Evolutionary conservation across 1,284 basidiomycete genomes (phyloP).

Genomic region (Apiotrichum laibachii): DNA sequence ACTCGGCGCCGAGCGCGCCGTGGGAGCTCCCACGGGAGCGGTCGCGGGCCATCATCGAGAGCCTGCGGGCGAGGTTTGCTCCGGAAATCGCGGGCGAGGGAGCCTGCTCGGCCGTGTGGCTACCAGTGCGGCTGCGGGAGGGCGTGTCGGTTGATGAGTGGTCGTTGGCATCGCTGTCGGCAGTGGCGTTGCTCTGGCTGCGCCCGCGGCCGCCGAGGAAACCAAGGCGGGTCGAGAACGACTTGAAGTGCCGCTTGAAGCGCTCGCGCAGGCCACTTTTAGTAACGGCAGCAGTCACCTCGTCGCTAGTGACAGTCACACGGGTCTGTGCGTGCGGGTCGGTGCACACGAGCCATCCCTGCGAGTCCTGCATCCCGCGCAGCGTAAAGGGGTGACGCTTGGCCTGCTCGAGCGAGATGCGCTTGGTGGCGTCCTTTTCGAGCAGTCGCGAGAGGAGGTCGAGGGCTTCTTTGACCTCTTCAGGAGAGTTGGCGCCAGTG

Average conservation of each 20-base stretch:
- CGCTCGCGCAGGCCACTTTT: slow-evolving; percentile 40
- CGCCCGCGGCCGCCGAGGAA: slow-evolving; percentile 30
- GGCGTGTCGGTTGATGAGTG: slow-evolving; percentile 7
- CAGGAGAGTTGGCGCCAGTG: slow-evolving; percentile 55
- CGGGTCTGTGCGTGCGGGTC: slow-evolving; percentile 61
- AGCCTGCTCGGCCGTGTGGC: slow-evolving; percentile 10
- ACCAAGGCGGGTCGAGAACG: slow-evolving; percentile 35
- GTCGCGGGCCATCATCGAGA: slow-evolving; percentile 11
- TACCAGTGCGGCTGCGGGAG: slow-evolving; percentile 7
- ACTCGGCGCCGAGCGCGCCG: slow-evolving; percentile 7
- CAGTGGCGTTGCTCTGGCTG: slow-evolving; percentile 35
- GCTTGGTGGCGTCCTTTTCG: slow-evolving; percentile 73
- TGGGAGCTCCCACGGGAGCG: neutral
- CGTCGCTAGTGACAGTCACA: slow-evolving; percentile 72
- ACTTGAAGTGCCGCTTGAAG: slow-evolving; percentile 42
- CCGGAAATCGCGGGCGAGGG: slow-evolving; percentile 3
- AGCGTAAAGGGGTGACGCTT: slow-evolving; percentile 79
- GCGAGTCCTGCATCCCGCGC: slow-evolving; percentile 66
- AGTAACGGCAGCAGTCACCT: slow-evolving; percentile 71
- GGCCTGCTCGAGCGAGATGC: slow-evolving; percentile 78
- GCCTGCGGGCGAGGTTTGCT: slow-evolving; percentile 10
- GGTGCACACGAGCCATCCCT: slow-evolving; percentile 76
- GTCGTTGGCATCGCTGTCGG: slow-evolving; percentile 29
- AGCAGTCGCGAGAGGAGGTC: slow-evolving; percentile 72
- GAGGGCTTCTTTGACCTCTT: slow-evolving; percentile 60